These are phyloP conservation scores for Sporothrix curviconia DNA, from an alignment of 2,329 filamentous ascomycete genomes.

Conservation along the genomic window DNA sequence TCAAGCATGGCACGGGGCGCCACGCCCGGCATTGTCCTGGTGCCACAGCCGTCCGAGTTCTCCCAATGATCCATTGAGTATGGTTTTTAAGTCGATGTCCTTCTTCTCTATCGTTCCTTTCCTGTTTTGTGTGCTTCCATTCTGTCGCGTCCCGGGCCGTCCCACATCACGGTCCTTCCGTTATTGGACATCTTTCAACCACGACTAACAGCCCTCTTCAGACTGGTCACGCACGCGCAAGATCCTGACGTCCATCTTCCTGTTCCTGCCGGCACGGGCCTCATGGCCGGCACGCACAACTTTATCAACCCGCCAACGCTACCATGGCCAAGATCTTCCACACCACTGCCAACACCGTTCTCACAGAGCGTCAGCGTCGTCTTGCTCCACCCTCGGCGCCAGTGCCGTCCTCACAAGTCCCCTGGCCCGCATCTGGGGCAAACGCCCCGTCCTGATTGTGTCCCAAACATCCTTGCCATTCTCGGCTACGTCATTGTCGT, in stretches of 20 bases:
- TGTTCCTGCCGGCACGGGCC: constrained; percentile 31
- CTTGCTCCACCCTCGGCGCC: constrained; percentile 62
- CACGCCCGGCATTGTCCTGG: not conserved
- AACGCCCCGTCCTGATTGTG: constrained; percentile 30
- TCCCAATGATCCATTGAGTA: constrained; percentile 7
- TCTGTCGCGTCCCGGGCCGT: too few relatives aligned
- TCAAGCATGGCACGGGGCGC: constrained; percentile 1
- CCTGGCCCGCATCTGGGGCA: constrained; percentile 26
- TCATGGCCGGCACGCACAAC: constrained; percentile 23
- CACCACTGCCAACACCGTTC: constrained; percentile 28
- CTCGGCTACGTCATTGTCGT: constrained; percentile 22
- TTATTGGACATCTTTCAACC: too few relatives aligned
- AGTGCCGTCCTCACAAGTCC: constrained; percentile 46
- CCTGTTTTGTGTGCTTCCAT: not conserved
- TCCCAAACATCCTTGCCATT: constrained; percentile 23
- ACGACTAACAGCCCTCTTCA: too few relatives aligned
- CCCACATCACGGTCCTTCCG: too few relatives aligned
- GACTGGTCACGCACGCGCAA: constrained; percentile 26
- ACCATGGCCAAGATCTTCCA: constrained; percentile 22
- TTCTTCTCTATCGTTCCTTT: not conserved
- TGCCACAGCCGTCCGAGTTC: constrained; percentile 4
- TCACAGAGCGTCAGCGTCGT: constrained; percentile 30
- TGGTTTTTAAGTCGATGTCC: not conserved
- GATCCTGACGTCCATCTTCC: constrained; percentile 32
- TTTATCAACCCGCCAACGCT: constrained; percentile 31